Evolutionary conservation across 495 filamentous ascomycete species (phyloP).

Genomic region (Lentithecium fluviatile): DNA sequence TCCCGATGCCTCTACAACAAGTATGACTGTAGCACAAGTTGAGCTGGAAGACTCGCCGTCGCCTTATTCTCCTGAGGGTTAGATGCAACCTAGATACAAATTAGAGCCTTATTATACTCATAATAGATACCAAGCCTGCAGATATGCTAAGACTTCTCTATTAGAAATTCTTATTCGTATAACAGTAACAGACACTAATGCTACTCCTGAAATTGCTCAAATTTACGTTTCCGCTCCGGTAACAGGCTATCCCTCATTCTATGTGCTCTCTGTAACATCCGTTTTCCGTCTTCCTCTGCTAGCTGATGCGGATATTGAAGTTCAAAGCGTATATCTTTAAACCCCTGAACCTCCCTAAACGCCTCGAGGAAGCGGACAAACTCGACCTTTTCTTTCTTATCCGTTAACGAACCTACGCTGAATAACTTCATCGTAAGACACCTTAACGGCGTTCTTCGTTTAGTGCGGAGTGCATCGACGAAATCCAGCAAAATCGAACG

Average conservation of each 20-base stretch:
- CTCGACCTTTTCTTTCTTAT: conserved; percentile 9
- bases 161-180: not conserved
- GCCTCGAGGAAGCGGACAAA: conserved; percentile 10
- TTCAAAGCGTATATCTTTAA: conserved; percentile 12
- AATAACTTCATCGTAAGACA: conserved; percentile 16
- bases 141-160: too few species aligned
- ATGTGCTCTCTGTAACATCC: conserved; percentile 9
- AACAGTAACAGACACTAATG: conserved; percentile 2
- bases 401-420: conserved; percentile 12
- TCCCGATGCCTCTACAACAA: conserved; percentile 4
- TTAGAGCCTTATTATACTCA: too few species aligned
- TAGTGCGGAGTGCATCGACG: conserved; percentile 13
- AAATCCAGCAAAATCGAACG: conserved; percentile 15
- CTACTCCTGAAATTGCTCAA: conserved; percentile 5
- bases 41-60: conserved; percentile 10
- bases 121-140: too few species aligned
- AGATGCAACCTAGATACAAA: conserved; percentile 19
- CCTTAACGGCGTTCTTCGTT: conserved; percentile 9
- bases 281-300: conserved; percentile 2
- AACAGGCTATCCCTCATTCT: conserved; percentile 10
- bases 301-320: conserved; percentile 3
- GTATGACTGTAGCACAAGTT: conserved; percentile 12
- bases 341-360: conserved; percentile 9
- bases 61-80: conserved; percentile 14
- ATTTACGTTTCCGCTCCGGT: conserved; percentile 8